These are phyloP conservation scores for Strobilomyces dryophilus DNA, from an alignment of 768 basidiomycete genomes.

Conservation along the genomic window DNA sequence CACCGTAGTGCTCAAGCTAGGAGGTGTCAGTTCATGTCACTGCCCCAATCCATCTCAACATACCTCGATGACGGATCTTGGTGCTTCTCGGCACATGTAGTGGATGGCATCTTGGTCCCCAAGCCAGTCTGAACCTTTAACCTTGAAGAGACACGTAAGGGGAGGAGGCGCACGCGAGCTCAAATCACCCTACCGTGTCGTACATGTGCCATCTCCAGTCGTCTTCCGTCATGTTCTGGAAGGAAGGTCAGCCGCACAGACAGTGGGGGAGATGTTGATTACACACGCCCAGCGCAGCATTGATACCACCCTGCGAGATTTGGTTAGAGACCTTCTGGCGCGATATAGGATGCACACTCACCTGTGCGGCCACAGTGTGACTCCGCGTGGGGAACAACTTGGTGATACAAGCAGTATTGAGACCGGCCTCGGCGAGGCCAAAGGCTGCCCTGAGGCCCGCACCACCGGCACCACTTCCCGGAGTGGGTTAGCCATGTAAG, in stretches of 20 bases:
- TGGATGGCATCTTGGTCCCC: constrained; percentile 99
- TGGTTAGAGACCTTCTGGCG: constrained; percentile 8
- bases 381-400: constrained; percentile 98
- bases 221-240: constrained; percentile 97
- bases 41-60: constrained; percentile 5
- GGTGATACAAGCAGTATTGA: constrained; percentile 99
- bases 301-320: constrained; percentile 80
- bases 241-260: constrained; percentile 4
- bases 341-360: constrained; percentile 27
- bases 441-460: constrained; percentile 98
- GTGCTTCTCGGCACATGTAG: constrained; percentile 99
- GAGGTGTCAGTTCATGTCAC: not conserved
- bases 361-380: constrained; percentile 98
- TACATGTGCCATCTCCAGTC: constrained; percentile 99
- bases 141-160: constrained; percentile 43
- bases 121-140: constrained; percentile 99
- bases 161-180: constrained; percentile 1
- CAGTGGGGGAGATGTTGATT: not conserved
- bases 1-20: constrained; percentile 96
- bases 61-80: constrained; percentile 89
- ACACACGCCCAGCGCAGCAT: constrained; percentile 90
- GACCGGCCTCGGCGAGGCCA: constrained; percentile 95
- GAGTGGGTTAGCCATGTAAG: constrained; percentile 11
- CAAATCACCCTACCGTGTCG: constrained; percentile 63
- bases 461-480: constrained; percentile 86